Conservation (phyloP, 768 basidiomycete genomes). For the Serendipita vermifera region DNA sequence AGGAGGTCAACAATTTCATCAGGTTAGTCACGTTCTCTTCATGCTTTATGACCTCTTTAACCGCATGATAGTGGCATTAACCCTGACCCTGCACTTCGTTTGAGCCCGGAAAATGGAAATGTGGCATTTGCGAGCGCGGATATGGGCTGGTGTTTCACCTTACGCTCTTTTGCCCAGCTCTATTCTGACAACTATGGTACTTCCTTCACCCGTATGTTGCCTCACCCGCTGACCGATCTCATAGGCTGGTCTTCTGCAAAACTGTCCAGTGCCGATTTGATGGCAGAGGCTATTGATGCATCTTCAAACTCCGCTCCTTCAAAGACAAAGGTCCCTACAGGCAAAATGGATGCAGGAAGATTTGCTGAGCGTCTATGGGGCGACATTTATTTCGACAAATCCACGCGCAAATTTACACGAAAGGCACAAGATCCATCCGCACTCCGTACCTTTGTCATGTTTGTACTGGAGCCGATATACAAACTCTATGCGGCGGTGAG, state of each 20-base stretch:
- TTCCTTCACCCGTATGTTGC: constrained; percentile 13
- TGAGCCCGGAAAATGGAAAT: constrained; percentile 92
- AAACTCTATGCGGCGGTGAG: constrained; percentile 71
- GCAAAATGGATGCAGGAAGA: neutral
- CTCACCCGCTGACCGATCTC: neutral
- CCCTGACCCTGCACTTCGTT: constrained; percentile 71
- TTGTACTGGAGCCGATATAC: constrained; percentile 91
- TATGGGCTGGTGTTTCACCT: constrained; percentile 96
- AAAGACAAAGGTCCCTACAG: neutral
- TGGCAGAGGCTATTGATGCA: neutral
- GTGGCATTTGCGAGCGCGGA: constrained; percentile 95
- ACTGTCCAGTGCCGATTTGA: neutral
- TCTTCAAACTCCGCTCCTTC: no score
- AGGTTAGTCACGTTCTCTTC: constrained; percentile 37
- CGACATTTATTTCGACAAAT: constrained; percentile 84
- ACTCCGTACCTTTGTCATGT: constrained; percentile 82
- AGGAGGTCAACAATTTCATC: constrained; percentile 95
- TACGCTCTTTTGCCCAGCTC: constrained; percentile 89
- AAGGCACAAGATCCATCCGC: constrained; percentile 70
- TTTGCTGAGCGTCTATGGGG: constrained; percentile 95
- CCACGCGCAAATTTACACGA: constrained; percentile 78
- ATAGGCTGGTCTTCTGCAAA: neutral
- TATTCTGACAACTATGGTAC: constrained; percentile 86
- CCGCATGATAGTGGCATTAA: constrained; percentile 49
- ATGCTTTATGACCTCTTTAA: constrained; percentile 1